phyloP scores from a whole-genome alignment of 2,329 filamentous ascomycete species.

The Neonectria hederae region DNA sequence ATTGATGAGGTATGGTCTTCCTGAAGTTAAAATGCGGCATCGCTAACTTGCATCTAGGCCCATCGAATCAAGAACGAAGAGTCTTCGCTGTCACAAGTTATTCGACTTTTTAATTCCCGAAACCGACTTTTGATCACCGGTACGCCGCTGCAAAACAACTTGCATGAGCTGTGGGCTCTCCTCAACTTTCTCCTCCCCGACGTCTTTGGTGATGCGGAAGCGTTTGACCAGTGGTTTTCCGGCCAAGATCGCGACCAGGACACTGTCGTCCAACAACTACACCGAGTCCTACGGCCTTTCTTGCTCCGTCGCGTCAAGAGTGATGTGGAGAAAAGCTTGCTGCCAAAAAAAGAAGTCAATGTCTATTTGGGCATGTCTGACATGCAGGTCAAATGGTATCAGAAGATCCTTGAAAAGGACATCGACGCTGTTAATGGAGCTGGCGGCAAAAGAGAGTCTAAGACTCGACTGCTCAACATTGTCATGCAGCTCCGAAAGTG shows the following conservation, averaged over 20 bases:
- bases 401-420: slow-evolving; percentile 98
- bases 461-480: slow-evolving; percentile 96
- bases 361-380: slow-evolving; percentile 98
- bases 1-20: slow-evolving; percentile 77
- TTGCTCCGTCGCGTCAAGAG: slow-evolving; percentile 94
- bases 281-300: slow-evolving; percentile 92
- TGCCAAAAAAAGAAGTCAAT: slow-evolving; percentile 98
- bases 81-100: slow-evolving; percentile 94
- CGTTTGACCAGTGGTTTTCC: slow-evolving; percentile 98
- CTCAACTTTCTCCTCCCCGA: slow-evolving; percentile 98
- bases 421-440: slow-evolving; percentile 99
- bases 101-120: slow-evolving; percentile 93
- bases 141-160: slow-evolving; percentile 95
- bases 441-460: slow-evolving; percentile 95
- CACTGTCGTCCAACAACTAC: slow-evolving; percentile 93
- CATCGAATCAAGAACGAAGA: slow-evolving; percentile 99
- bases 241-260: slow-evolving; percentile 91
- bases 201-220: slow-evolving; percentile 95
- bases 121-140: slow-evolving; percentile 96
- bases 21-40: background rate
- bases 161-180: slow-evolving; percentile 97
- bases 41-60: slow-evolving; percentile 54
- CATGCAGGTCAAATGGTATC: slow-evolving; percentile 99
- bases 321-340: slow-evolving; percentile 95
- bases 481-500: slow-evolving; percentile 99